A percentile compares a stretch with the other conserved stretches of the same genome.
Conservation (phyloP, 176 grass and related monocot species). For the Musa schizocarpa region DNA sequence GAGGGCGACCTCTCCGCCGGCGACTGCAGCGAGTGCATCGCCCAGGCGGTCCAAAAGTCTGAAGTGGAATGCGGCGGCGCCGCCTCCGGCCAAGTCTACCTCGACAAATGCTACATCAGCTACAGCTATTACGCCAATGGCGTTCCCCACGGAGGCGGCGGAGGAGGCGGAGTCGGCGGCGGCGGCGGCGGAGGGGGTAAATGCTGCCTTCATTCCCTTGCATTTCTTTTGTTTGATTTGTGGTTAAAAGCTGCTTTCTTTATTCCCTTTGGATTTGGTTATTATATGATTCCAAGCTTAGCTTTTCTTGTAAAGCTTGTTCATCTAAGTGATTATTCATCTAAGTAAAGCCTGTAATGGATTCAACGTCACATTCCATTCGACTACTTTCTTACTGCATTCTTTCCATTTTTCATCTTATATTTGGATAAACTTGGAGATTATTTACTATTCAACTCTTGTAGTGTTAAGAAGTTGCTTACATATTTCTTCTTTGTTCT, state of each 20-base stretch:
- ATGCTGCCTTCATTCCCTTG: background rate
- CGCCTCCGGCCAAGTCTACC: conserved; percentile 84
- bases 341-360: background rate
- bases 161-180: background rate
- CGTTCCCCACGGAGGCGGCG: conserved; percentile 33
- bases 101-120: conserved; percentile 98
- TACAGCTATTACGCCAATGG: conserved; percentile 86
- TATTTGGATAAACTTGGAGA: too few relatives aligned
- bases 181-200: background rate
- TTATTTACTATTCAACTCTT: too few relatives aligned
- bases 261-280: background rate
- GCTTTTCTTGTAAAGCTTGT: background rate
- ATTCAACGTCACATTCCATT: background rate
- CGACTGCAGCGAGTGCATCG: conserved; percentile 72
- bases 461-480: background rate
- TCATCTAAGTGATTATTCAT: too few relatives aligned
- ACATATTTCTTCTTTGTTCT: too few relatives aligned
- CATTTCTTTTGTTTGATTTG: background rate
- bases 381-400: background rate
- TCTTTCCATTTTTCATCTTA: background rate
- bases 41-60: conserved; percentile 80
- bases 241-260: background rate
- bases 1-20: conserved; percentile 75
- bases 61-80: conserved; percentile 92
- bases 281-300: background rate